Conservation (phyloP, 2,329 filamentous ascomycete genomes). For the Ophiocordyceps sinensis region DNA sequence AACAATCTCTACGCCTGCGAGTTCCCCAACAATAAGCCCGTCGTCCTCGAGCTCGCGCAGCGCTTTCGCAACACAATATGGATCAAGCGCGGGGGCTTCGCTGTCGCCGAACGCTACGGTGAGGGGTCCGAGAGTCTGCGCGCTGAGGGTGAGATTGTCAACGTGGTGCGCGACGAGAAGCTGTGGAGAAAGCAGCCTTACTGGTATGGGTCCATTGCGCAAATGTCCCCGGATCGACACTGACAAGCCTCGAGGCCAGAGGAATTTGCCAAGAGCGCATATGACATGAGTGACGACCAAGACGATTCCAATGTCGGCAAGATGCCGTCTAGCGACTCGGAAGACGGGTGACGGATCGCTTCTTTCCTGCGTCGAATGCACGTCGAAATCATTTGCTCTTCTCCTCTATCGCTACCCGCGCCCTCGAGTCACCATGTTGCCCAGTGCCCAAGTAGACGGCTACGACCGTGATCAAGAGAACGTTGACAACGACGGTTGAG, state of each 20-base stretch:
- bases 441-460: slow-evolving; percentile 45
- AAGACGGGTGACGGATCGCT: slow-evolving; percentile 38
- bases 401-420: slow-evolving; percentile 5
- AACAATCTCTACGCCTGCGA: slow-evolving; percentile 79
- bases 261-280: slow-evolving; percentile 56
- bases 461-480: slow-evolving; percentile 51
- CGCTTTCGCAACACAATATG: slow-evolving; percentile 86
- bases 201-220: slow-evolving; percentile 40
- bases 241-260: slow-evolving; percentile 46
- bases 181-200: slow-evolving; percentile 79
- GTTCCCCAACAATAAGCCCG: slow-evolving; percentile 47
- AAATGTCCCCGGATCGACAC: neutral
- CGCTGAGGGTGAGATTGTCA: slow-evolving; percentile 78
- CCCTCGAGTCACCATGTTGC: neutral
- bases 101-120: slow-evolving; percentile 58
- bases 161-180: slow-evolving; percentile 84
- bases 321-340: slow-evolving; percentile 71
- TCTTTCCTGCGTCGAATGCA: neutral
- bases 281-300: slow-evolving; percentile 51
- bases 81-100: slow-evolving; percentile 80
- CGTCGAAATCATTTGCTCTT: slow-evolving; percentile 16
- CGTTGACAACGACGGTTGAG: slow-evolving; percentile 50
- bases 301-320: slow-evolving; percentile 71
- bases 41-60: slow-evolving; percentile 69
- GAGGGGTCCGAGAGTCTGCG: slow-evolving; percentile 58